These are phyloP conservation scores for Eragrostis curvula DNA, from an alignment of 176 grass and related monocot genomes.

Conservation along the genomic window DNA sequence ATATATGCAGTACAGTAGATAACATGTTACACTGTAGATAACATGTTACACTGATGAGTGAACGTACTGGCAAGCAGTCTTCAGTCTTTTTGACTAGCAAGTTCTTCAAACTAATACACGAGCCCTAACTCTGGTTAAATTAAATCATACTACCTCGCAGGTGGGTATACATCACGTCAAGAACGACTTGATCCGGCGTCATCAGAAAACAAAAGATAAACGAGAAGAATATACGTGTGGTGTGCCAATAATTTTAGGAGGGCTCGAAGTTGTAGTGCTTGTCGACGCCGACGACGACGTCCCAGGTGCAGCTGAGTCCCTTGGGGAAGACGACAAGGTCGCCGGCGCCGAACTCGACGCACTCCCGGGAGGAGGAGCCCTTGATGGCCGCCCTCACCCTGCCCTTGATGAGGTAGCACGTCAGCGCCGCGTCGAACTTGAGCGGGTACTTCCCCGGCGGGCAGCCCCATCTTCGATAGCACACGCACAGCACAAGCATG, in stretches of 20 bases:
- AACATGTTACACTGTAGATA: background rate
- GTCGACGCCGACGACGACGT: slow-evolving; percentile 69
- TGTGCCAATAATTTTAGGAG: slow-evolving; percentile 22
- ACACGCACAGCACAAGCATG: background rate
- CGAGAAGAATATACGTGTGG: background rate
- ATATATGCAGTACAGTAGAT: too few species aligned
- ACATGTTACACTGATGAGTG: background rate
- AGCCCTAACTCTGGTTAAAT: background rate
- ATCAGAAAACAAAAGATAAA: background rate
- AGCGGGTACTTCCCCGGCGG: slow-evolving; percentile 72
- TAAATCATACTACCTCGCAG: background rate
- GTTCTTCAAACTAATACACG: slow-evolving; percentile 6
- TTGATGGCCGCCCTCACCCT: slow-evolving; percentile 59
- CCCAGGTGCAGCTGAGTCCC: slow-evolving; percentile 78
- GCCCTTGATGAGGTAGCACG: slow-evolving; percentile 70
- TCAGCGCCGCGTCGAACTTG: slow-evolving; percentile 69
- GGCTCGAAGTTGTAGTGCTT: slow-evolving; percentile 86
- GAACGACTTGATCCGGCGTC: background rate
- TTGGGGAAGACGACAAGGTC: slow-evolving; percentile 78
- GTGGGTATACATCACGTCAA: background rate
- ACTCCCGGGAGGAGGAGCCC: slow-evolving; percentile 44
- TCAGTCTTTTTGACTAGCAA: background rate
- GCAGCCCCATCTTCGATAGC: slow-evolving; percentile 50
- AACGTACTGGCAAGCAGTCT: background rate
- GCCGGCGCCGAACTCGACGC: slow-evolving; percentile 66